phyloP scores from a whole-genome alignment of 1,284 basidiomycete species.

The Malassezia sympodialis region DNA sequence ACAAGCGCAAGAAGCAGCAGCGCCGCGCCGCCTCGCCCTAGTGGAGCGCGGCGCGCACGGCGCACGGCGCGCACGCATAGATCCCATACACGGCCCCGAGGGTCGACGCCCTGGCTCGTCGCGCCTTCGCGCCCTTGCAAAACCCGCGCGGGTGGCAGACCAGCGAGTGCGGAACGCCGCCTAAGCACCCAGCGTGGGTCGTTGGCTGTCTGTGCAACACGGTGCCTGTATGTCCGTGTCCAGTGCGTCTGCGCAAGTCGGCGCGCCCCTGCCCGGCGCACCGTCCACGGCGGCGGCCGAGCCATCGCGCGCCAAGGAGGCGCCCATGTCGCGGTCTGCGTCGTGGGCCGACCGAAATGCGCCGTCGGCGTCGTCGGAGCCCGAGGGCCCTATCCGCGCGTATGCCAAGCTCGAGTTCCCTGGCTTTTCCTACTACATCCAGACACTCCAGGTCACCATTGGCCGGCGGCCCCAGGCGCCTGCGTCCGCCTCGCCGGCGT shows the following conservation, averaged over 20 bases:
- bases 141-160: background rate
- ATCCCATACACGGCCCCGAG: background rate
- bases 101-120: background rate
- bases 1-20: constrained; percentile 34
- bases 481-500: background rate
- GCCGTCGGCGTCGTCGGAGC: background rate
- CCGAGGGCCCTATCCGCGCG: constrained; percentile 58
- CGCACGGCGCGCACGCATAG: background rate
- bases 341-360: background rate
- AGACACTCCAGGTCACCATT: constrained; percentile 65
- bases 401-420: constrained; percentile 89
- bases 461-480: constrained; percentile 52
- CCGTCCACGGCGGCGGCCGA: background rate
- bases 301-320: background rate
- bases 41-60: background rate
- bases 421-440: constrained; percentile 74
- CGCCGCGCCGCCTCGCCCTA: constrained; percentile 8
- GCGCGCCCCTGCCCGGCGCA: background rate
- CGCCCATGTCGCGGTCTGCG: background rate
- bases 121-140: background rate
- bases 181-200: background rate
- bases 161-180: background rate
- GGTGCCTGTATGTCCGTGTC: background rate
- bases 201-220: background rate
- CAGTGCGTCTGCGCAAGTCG: background rate